Percentiles rank a stretch among this genome's conserved stretches.
phyloP scores from a whole-genome alignment of 2,329 filamentous ascomycete species.

The Venturia asperata region DNA sequence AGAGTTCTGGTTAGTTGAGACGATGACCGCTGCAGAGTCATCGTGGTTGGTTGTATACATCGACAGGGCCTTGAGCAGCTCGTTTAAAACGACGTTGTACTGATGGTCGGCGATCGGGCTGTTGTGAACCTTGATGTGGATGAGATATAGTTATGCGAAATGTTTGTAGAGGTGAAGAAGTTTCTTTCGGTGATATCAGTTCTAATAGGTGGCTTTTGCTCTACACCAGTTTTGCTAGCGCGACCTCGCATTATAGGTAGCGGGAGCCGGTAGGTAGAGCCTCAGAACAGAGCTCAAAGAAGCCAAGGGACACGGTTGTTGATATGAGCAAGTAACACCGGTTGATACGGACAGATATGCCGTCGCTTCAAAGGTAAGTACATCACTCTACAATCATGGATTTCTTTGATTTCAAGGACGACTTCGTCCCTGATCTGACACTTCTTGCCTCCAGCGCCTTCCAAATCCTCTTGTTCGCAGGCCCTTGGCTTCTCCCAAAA shows the following conservation, averaged over 20 bases:
- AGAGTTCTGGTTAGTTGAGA: no score
- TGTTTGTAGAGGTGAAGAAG: background rate
- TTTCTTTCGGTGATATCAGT: background rate
- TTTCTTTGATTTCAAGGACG: background rate
- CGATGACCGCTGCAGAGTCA: no score
- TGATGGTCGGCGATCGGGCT: no score
- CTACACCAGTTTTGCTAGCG: background rate
- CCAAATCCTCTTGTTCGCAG: constrained; percentile 48
- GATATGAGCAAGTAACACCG: constrained; percentile 1
- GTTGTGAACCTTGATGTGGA: background rate
- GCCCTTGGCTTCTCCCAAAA: constrained; percentile 63
- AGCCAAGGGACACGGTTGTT: background rate
- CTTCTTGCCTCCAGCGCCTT: background rate
- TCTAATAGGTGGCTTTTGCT: background rate
- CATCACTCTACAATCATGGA: background rate
- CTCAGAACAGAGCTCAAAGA: background rate
- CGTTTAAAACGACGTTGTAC: no score
- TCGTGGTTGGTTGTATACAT: no score
- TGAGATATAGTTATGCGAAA: background rate
- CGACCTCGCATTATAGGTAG: background rate
- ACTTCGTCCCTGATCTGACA: constrained; percentile 8
- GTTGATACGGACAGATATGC: background rate
- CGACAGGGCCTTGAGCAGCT: no score
- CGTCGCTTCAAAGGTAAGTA: constrained; percentile 6
- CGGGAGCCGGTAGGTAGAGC: no score